Conservation (phyloP, 768 basidiomycete species). For the Clavaria fumosa region DNA sequence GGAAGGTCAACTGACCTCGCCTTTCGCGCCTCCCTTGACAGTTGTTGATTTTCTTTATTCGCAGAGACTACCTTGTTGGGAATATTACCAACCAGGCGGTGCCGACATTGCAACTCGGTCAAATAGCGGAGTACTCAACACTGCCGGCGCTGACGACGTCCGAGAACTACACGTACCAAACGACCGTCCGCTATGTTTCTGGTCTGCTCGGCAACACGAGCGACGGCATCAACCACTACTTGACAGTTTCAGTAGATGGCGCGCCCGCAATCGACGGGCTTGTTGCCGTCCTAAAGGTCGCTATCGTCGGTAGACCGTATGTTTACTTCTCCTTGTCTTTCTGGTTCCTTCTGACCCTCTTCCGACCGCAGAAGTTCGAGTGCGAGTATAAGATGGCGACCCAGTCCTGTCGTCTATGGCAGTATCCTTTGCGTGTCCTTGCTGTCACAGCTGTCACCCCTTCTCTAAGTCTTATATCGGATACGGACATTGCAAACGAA, state of each 20-base stretch:
- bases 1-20: slow-evolving; percentile 4
- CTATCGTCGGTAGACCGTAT: slow-evolving; percentile 32
- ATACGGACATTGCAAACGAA: too few relatives aligned
- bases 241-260: slow-evolving; percentile 33
- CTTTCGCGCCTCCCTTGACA: too few relatives aligned
- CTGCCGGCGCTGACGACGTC: slow-evolving; percentile 50
- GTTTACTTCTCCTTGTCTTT: too few relatives aligned
- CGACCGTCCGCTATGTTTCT: slow-evolving; percentile 47
- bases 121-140: slow-evolving; percentile 42
- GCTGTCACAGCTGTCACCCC: too few relatives aligned
- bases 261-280: slow-evolving; percentile 66
- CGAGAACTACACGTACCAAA: slow-evolving; percentile 60
- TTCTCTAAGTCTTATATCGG: too few relatives aligned
- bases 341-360: too few relatives aligned
- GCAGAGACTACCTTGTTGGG: slow-evolving; percentile 71
- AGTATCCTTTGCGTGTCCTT: too few relatives aligned
- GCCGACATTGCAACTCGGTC: slow-evolving; percentile 23
- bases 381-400: too few relatives aligned
- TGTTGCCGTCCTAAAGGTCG: slow-evolving; percentile 64
- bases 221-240: slow-evolving; percentile 51
- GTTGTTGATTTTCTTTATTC: neutral
- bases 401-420: too few relatives aligned
- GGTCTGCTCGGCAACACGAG: slow-evolving; percentile 60
- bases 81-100: slow-evolving; percentile 51
- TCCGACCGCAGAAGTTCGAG: too few relatives aligned